Percentiles rank a stretch among this genome's conserved stretches.
Evolutionary conservation across 352 stramenopile genomes (phyloP).

Genomic region (Phytophthora sp.): DNA sequence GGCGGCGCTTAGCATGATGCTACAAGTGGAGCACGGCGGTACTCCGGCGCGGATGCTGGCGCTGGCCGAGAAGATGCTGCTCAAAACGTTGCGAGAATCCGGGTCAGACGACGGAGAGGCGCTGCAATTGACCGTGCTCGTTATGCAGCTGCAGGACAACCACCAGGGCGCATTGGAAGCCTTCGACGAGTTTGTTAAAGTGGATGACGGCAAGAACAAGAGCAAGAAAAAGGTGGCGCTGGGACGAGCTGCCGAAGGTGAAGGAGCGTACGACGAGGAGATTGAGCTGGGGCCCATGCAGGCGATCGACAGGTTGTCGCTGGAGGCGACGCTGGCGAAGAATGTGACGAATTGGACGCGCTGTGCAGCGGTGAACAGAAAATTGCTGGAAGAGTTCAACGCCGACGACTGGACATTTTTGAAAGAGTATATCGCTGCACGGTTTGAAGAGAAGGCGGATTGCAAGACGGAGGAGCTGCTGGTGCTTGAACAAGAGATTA

Average conservation of each 20-base stretch:
- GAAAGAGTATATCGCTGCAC: constrained; percentile 62
- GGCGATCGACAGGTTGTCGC: constrained; percentile 69
- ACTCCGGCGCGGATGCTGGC: constrained; percentile 76
- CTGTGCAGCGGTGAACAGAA: constrained; percentile 56
- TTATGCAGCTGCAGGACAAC: constrained; percentile 77
- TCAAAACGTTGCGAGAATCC: constrained; percentile 73
- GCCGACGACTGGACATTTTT: constrained; percentile 87
- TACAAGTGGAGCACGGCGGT: constrained; percentile 76
- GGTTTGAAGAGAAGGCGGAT: constrained; percentile 42
- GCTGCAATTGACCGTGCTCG: constrained; percentile 71
- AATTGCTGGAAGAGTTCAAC: constrained; percentile 74
- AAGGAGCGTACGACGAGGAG: constrained; percentile 82
- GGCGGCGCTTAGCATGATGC: constrained; percentile 82
- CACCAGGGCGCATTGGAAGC: constrained; percentile 63
- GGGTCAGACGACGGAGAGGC: constrained; percentile 69
- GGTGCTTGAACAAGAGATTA: constrained; percentile 32
- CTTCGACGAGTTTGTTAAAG: constrained; percentile 75
- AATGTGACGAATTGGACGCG: constrained; percentile 59
- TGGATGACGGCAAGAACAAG: constrained; percentile 28
- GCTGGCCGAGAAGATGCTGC: constrained; percentile 81
- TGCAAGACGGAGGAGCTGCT: constrained; percentile 30
- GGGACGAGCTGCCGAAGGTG: constrained; percentile 64
- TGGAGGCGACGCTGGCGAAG: constrained; percentile 71
- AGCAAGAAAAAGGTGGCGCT: constrained; percentile 39
- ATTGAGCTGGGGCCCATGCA: constrained; percentile 88